These are phyloP conservation scores for Mycena maculata DNA, from an alignment of 768 basidiomycete species.

Conservation along the genomic window DNA sequence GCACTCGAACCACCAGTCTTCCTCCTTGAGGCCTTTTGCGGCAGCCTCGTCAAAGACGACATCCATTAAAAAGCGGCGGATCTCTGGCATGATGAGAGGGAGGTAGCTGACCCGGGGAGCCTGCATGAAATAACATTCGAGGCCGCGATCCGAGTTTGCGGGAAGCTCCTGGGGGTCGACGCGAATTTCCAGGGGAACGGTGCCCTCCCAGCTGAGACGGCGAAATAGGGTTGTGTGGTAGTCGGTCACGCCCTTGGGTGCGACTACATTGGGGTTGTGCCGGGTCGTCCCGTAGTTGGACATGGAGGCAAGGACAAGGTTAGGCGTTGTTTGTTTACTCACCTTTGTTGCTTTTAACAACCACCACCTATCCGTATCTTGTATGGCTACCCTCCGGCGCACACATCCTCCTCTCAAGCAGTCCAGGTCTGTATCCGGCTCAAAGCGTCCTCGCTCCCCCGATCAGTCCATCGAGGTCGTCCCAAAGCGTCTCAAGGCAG, in stretches of 20 bases:
- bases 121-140: conserved; percentile 91
- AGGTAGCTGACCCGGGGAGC: conserved; percentile 95
- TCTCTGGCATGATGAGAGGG: conserved; percentile 89
- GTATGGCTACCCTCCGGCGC: conserved; percentile 62
- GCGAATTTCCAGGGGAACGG: conserved; percentile 89
- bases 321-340: conserved; percentile 15
- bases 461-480: conserved; percentile 53
- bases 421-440: conserved; percentile 44
- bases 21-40: conserved; percentile 80
- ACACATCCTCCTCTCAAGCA: conserved; percentile 56
- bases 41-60: conserved; percentile 92
- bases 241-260: conserved; percentile 55
- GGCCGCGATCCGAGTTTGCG: conserved; percentile 87
- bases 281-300: conserved; percentile 65
- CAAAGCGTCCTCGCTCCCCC: conserved; percentile 64
- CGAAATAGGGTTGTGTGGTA: conserved; percentile 85
- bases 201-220: conserved; percentile 90
- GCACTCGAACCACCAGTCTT: conserved; percentile 98
- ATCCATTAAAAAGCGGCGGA: conserved; percentile 89
- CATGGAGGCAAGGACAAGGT: conserved; percentile 48
- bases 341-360: neutral
- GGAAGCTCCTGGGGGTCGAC: conserved; percentile 92
- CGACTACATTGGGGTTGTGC: conserved; percentile 52
- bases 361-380: conserved; percentile 33
- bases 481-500: conserved; percentile 60